Evolutionary conservation across 176 grass and related monocot species (phyloP).

Genomic region (Areca catechu): DNA sequence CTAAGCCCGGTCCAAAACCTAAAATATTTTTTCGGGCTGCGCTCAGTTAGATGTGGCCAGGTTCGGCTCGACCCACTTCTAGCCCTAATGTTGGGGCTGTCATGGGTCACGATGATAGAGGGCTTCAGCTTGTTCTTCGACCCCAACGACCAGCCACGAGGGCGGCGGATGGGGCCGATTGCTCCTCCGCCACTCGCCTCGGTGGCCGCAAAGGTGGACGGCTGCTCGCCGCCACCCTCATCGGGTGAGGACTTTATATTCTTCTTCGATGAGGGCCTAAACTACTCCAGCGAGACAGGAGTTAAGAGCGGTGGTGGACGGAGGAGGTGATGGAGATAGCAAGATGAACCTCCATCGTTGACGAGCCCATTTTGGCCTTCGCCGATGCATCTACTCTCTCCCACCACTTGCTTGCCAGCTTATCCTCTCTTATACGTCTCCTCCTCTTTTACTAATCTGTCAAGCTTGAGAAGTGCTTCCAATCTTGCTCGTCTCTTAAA

Average conservation of each 20-base stretch:
- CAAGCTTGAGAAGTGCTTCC: too few relatives aligned
- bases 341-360: conserved; percentile 4
- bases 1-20: too few relatives aligned
- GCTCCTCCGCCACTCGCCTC: conserved; percentile 31
- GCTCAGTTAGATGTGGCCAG: too few relatives aligned
- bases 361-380: conserved; percentile 55
- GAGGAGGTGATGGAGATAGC: conserved; percentile 21
- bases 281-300: conserved; percentile 56
- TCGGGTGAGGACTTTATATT: conserved; percentile 36
- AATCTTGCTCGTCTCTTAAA: too few relatives aligned
- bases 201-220: conserved; percentile 60
- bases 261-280: conserved; percentile 5
- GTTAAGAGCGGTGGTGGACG: conserved; percentile 37
- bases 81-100: conserved; percentile 95
- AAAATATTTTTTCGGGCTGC: too few relatives aligned
- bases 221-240: conserved; percentile 37
- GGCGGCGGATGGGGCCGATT: too few relatives aligned
- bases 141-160: conserved; percentile 61
- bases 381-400: conserved; percentile 64
- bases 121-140: conserved; percentile 95
- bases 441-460: conserved; percentile 1
- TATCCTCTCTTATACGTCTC: conserved; percentile 31
- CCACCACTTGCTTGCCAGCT: conserved; percentile 99
- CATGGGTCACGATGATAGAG: conserved; percentile 82
- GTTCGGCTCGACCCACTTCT: too few relatives aligned